Percentiles rank a stretch among this genome's conserved stretches.
These are phyloP conservation scores for Pisolithus thermaeus DNA, from an alignment of 1,284 basidiomycete genomes.

Conservation along the genomic window DNA sequence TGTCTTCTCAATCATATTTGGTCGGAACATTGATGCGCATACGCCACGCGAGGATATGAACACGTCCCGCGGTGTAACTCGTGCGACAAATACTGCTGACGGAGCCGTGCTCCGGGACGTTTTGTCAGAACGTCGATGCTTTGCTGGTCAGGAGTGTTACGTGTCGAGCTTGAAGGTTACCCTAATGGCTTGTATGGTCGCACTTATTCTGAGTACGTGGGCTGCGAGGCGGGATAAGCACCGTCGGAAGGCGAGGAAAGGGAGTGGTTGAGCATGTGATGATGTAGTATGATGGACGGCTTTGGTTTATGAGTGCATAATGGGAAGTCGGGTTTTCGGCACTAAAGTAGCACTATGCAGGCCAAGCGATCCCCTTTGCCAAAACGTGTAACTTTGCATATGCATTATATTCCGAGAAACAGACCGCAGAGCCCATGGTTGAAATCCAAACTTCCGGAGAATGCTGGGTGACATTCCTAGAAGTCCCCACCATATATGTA, in stretches of 20 bases:
- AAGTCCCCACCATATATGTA: too few species aligned
- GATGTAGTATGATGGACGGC: too few species aligned
- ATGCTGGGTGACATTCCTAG: too few species aligned
- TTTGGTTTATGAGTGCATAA: too few species aligned
- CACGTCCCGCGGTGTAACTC: not conserved
- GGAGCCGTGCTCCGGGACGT: constrained; percentile 17
- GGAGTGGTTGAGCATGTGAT: not conserved
- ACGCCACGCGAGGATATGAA: constrained; percentile 20
- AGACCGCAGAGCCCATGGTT: too few species aligned
- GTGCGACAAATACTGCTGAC: constrained; percentile 3
- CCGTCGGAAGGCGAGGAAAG: constrained; percentile 12
- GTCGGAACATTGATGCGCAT: constrained; percentile 71
- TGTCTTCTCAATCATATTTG: constrained; percentile 81
- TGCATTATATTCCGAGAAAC: too few species aligned
- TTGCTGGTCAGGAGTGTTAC: constrained; percentile 44
- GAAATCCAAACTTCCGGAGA: too few species aligned
- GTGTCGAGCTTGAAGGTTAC: constrained; percentile 41
- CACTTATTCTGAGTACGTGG: constrained; percentile 38
- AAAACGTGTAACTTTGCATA: too few species aligned
- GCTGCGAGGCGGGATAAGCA: constrained; percentile 36
- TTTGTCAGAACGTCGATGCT: constrained; percentile 36
- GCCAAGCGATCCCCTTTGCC: too few species aligned
- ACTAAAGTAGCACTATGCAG: too few species aligned
- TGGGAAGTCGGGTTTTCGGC: too few species aligned
- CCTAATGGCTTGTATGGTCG: constrained; percentile 36